Evolutionary conservation across 2,329 filamentous ascomycete genomes (phyloP), one percentile per base, ranked within the genome.

Genomic region (Dryadomyces quercus-mongolicae): DNA sequence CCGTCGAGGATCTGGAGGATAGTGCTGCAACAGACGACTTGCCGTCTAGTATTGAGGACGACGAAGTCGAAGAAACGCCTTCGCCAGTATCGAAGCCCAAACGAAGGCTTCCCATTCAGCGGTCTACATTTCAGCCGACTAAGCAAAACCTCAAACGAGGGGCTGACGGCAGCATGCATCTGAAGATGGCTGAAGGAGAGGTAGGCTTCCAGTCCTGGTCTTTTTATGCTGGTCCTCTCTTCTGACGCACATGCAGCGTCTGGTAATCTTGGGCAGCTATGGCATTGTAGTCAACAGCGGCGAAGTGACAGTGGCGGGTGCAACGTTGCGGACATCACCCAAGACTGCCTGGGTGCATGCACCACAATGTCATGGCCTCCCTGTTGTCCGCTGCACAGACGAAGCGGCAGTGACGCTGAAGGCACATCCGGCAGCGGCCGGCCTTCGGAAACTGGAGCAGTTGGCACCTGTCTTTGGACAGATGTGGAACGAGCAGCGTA

Each of bases 301-400:
- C 2, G 73, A 81, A 46, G 70, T 86, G 22, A 82, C 78, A 1
- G 66, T 92, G 25, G 76, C 81, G 15, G 86, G 87, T 16, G 81
- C 85, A 7, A 77, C 74, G 7, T 64, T 92, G 3, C 70, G 71
- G 12, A 64, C 56, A 1, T 51, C 54, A 10, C 74, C 0, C 68
- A 74, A 25, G 65, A 61, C 1, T 63, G 70, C 6, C 70, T 82
- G 78, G 71, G 73, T 88, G 16, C 81, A 80, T 64, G 84, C 85
- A 16, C 80, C 86, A 1, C 76, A 78, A 45, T 87, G 83, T 42
- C 81, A 88, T 62, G 81, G 86, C 1, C 67, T 92, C 1, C 85
- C 85, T 1, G 78, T 85, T 0, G 73, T 92, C 38, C 70, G 79
- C 49, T 81, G 75, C 46, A 62, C 68, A 0, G 72, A 78, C 48